Percentiles rank a stretch among this genome's conserved stretches.
phyloP scores from a whole-genome alignment of 805 yeast genomes.

The Candida suzukii region DNA sequence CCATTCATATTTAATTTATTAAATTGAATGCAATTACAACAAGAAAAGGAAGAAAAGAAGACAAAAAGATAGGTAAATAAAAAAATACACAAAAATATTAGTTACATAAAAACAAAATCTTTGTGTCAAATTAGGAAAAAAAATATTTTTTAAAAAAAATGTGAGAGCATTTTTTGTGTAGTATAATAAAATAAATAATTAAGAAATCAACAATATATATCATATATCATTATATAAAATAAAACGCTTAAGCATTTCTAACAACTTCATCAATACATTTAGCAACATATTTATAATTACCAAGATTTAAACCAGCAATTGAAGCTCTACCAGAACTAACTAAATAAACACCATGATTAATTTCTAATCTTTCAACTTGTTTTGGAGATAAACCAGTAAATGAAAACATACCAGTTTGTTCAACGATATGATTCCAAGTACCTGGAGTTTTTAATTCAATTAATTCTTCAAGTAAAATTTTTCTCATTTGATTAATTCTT shows the following conservation, averaged over 20 bases:
- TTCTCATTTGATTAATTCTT: slow-evolving; percentile 77
- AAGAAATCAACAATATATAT: no score
- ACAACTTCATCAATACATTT: slow-evolving; percentile 76
- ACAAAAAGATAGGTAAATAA: background rate
- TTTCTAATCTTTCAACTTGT: slow-evolving; percentile 72
- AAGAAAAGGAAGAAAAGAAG: background rate
- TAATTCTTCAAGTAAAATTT: slow-evolving; percentile 52
- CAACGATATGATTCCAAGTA: slow-evolving; percentile 83
- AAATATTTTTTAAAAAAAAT: no score
- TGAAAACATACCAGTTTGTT: slow-evolving; percentile 95
- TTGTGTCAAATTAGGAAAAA: no score
- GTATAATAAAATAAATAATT: no score
- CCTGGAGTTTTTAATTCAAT: slow-evolving; percentile 73
- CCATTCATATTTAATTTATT: no score
- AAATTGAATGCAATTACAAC: no score
- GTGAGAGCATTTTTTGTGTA: no score
- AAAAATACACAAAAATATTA: background rate
- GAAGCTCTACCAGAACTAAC: slow-evolving; percentile 84
- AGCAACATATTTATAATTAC: slow-evolving; percentile 75
- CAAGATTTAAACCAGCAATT: slow-evolving; percentile 84
- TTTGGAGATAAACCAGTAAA: slow-evolving; percentile 78
- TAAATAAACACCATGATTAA: slow-evolving; percentile 74
- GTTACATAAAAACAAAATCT: no score
- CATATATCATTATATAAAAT: no score
- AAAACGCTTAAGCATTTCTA: background rate